These are phyloP conservation scores for Trichoderma atrobrunneum DNA, from an alignment of 2,329 filamentous ascomycete genomes.

Conservation along the genomic window DNA sequence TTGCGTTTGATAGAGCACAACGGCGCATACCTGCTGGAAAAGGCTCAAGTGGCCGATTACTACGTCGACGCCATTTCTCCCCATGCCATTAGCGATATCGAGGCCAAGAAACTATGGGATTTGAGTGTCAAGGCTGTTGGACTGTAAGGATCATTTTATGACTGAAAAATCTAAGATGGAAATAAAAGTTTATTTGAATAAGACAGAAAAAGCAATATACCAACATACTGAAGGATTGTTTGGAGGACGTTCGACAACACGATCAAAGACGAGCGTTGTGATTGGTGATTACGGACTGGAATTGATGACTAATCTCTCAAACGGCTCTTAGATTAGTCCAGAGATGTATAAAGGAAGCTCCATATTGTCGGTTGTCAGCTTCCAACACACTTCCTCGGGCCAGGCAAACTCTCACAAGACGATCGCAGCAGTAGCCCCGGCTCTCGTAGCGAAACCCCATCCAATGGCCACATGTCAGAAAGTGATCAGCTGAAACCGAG, in stretches of 20 bases:
- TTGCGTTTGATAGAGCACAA: slow-evolving; percentile 28
- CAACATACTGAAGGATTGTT: background rate
- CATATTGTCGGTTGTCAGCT: background rate
- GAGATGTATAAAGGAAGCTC: background rate
- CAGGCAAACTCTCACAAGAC: background rate
- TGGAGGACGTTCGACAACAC: background rate
- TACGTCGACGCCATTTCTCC: slow-evolving; percentile 29
- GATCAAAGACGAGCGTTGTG: background rate
- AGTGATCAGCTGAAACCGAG: background rate
- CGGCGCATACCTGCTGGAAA: slow-evolving; percentile 33
- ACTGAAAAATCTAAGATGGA: background rate
- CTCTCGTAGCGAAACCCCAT: background rate
- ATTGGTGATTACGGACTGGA: background rate
- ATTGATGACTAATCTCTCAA: background rate
- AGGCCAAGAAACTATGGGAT: slow-evolving; percentile 45
- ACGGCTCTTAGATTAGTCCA: too few relatives aligned
- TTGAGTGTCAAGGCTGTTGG: slow-evolving; percentile 46
- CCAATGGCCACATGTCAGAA: background rate
- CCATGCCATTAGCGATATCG: slow-evolving; percentile 32
- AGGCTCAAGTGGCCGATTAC: slow-evolving; percentile 32
- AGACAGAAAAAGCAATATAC: background rate
- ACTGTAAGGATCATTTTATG: background rate
- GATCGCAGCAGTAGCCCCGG: background rate
- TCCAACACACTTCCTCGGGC: too few relatives aligned
- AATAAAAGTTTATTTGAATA: background rate